Percentiles rank a stretch among this genome's conserved stretches.
phyloP scores from a whole-genome alignment of 2,329 filamentous ascomycete species.

The Zalaria obscura region DNA sequence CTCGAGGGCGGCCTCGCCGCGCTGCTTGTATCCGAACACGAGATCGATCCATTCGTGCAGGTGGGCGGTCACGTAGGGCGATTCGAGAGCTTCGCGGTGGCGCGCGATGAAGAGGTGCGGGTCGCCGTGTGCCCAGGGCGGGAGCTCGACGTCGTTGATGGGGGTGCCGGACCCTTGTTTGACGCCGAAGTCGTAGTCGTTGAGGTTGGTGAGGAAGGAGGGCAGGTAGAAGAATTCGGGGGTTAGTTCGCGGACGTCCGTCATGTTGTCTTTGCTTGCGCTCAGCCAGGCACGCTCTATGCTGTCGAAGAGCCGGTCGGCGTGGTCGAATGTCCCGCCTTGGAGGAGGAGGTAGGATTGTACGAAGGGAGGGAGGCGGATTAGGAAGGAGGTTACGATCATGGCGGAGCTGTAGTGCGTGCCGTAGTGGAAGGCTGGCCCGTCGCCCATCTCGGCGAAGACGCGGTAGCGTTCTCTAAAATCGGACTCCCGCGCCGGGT shows the following conservation, averaged over 20 bases:
- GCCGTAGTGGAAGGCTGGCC: slow-evolving; percentile 85
- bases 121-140: slow-evolving; percentile 92
- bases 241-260: slow-evolving; percentile 85
- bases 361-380: slow-evolving; percentile 88
- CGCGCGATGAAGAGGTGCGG: slow-evolving; percentile 91
- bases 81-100: slow-evolving; percentile 89
- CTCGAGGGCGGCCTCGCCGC: slow-evolving; percentile 81
- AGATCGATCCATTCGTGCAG: slow-evolving; percentile 94
- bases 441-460: slow-evolving; percentile 80
- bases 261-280: slow-evolving; percentile 77
- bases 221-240: slow-evolving; percentile 96
- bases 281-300: slow-evolving; percentile 85
- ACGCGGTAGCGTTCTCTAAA: slow-evolving; percentile 76
- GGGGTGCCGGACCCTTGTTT: slow-evolving; percentile 66
- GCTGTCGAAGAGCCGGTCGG: slow-evolving; percentile 88
- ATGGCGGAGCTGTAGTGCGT: slow-evolving; percentile 98
- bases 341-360: slow-evolving; percentile 90
- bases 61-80: slow-evolving; percentile 77
- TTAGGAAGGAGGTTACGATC: slow-evolving; percentile 94
- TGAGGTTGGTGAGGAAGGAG: slow-evolving; percentile 87
- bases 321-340: slow-evolving; percentile 91
- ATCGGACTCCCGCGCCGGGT: slow-evolving; percentile 56
- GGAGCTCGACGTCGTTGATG: slow-evolving; percentile 79
- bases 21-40: slow-evolving; percentile 86
- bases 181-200: slow-evolving; percentile 83